Conservation (phyloP, 2,329 filamentous ascomycete genomes). For the Lasiodiplodia sp. region DNA sequence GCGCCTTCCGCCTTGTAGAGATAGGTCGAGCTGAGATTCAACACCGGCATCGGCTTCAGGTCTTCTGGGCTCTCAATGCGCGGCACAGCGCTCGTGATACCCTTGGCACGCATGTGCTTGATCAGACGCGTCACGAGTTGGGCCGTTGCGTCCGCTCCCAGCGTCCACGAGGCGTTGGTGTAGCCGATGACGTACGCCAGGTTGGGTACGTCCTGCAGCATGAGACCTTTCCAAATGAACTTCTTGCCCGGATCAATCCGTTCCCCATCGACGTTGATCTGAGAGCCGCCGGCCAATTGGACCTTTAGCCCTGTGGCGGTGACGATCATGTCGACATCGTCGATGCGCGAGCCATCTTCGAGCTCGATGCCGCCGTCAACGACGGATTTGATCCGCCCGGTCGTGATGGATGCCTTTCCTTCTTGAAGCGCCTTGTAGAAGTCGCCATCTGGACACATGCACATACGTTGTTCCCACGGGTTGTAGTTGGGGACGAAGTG, state of each 20-base stretch:
- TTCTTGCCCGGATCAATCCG: conserved; percentile 55
- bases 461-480: conserved; percentile 76
- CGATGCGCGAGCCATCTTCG: conserved; percentile 54
- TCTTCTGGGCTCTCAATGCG: conserved; percentile 5
- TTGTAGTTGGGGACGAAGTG: conserved; percentile 58
- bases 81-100: conserved; percentile 18
- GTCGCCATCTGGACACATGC: conserved; percentile 69
- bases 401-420: conserved; percentile 62
- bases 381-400: conserved; percentile 62
- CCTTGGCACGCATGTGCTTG: conserved; percentile 52
- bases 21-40: conserved; percentile 61
- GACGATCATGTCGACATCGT: conserved; percentile 66
- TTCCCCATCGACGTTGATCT: conserved; percentile 59
- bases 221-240: conserved; percentile 67
- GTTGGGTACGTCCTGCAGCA: conserved; percentile 71
- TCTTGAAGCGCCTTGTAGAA: conserved; percentile 62
- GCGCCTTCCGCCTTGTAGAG: conserved; percentile 50
- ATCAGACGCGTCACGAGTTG: conserved; percentile 60
- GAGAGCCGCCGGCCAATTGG: conserved; percentile 61
- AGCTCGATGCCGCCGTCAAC: conserved; percentile 59
- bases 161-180: conserved; percentile 67
- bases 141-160: conserved; percentile 64
- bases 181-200: conserved; percentile 67
- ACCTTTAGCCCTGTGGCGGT: conserved; percentile 70
- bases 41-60: conserved; percentile 40